phyloP scores from a whole-genome alignment of 306 rosid species.

The Ziziphus jujuba region DNA sequence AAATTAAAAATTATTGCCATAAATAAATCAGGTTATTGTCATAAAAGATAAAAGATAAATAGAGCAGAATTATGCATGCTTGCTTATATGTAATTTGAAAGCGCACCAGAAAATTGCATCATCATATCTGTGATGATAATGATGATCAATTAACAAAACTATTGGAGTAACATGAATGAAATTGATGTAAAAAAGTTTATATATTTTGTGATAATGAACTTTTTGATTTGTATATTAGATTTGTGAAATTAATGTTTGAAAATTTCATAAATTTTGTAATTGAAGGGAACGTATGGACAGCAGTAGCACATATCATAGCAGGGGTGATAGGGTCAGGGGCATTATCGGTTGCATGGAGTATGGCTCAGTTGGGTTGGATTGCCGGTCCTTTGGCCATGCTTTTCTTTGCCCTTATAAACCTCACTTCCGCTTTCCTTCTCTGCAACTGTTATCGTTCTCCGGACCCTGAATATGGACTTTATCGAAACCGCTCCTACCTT shows the following conservation, averaged over 20 bases:
- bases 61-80: too few relatives aligned
- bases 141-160: too few relatives aligned
- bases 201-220: too few relatives aligned
- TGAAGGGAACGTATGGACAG: slow-evolving; percentile 50
- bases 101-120: too few relatives aligned
- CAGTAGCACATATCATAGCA: slow-evolving; percentile 65
- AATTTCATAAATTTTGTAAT: background rate
- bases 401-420: slow-evolving; percentile 47
- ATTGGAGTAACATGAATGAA: too few relatives aligned
- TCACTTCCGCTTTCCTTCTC: slow-evolving; percentile 45
- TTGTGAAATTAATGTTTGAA: background rate
- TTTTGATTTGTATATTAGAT: too few relatives aligned
- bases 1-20: too few relatives aligned
- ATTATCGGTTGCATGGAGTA: slow-evolving; percentile 69
- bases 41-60: too few relatives aligned
- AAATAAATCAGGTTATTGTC: too few relatives aligned
- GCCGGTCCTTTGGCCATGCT: slow-evolving; percentile 51
- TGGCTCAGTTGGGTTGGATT: slow-evolving; percentile 82
- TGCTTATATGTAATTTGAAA: too few relatives aligned
- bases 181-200: too few relatives aligned
- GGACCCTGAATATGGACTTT: slow-evolving; percentile 39
- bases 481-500: slow-evolving; percentile 32
- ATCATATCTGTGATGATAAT: too few relatives aligned
- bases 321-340: slow-evolving; percentile 90
- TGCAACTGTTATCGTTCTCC: slow-evolving; percentile 53